Conservation (phyloP, 345 rosid genomes). For the Sisymbrium altissimum region DNA sequence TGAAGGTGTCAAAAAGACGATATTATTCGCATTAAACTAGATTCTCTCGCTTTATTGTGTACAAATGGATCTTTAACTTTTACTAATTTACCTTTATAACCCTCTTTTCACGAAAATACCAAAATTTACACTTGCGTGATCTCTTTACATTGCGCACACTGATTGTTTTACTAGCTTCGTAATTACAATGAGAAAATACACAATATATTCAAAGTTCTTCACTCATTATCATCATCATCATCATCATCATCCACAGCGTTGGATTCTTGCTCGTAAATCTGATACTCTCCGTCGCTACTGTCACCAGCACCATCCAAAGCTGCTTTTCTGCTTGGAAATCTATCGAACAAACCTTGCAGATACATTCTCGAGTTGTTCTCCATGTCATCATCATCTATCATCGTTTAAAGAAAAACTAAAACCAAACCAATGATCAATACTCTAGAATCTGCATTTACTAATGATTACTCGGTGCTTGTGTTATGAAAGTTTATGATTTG, state of each 20-base stretch:
- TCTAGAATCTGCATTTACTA: not conserved
- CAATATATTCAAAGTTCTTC: not conserved
- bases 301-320: conserved; percentile 34
- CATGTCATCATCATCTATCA: conserved; percentile 41
- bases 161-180: not conserved
- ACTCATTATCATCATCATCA: conserved; percentile 31
- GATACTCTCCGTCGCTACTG: conserved; percentile 65
- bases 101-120: not conserved
- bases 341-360: conserved; percentile 81
- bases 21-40: conserved; percentile 3
- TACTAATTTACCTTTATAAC: not conserved
- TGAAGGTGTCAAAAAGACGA: too few species aligned
- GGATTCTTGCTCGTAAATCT: conserved; percentile 72
- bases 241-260: conserved; percentile 43
- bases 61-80: not conserved
- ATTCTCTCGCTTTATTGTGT: conserved; percentile 21
- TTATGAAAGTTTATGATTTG: conserved; percentile 1
- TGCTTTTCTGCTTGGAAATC: conserved; percentile 49
- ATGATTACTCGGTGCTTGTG: not conserved
- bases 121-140: not conserved
- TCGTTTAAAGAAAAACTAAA: conserved; percentile 8
- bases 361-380: conserved; percentile 68
- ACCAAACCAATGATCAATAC: not conserved
- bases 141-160: not conserved
- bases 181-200: conserved; percentile 5